These are phyloP conservation scores for Hebeloma cylindrosporum DNA, from an alignment of 768 basidiomycete species.

Conservation along the genomic window DNA sequence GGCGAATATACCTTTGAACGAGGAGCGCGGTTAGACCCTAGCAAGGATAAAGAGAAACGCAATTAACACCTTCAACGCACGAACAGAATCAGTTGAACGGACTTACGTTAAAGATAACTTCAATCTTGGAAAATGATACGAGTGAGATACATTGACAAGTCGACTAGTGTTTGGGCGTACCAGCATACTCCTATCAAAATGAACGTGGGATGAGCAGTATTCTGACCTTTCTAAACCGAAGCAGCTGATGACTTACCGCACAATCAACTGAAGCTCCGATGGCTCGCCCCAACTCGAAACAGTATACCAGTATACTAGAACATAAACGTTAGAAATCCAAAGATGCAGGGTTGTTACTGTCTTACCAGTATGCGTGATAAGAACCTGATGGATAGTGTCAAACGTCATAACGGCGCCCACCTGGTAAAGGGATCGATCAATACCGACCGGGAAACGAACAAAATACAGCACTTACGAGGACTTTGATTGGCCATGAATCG, in stretches of 20 bases:
- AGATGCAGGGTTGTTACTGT: too few relatives aligned
- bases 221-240: neutral
- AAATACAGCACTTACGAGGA: constrained; percentile 34
- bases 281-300: constrained; percentile 24
- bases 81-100: neutral
- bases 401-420: constrained; percentile 48
- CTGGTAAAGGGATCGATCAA: constrained; percentile 34
- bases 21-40: constrained; percentile 29
- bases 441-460: neutral
- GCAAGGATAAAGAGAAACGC: too few relatives aligned
- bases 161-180: too few relatives aligned
- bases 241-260: constrained; percentile 20
- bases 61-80: too few relatives aligned
- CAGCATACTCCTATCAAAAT: constrained; percentile 22
- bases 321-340: neutral
- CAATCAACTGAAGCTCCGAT: constrained; percentile 15
- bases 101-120: constrained; percentile 27
- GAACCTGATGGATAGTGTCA: constrained; percentile 52
- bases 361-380: constrained; percentile 53
- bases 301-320: constrained; percentile 25
- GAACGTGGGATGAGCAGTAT: neutral
- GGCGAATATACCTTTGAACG: constrained; percentile 24
- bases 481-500: constrained; percentile 49
- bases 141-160: neutral
- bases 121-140: constrained; percentile 15